phyloP scores from a whole-genome alignment of 208 protist genomes.

The Trypanosoma melophagium region DNA sequence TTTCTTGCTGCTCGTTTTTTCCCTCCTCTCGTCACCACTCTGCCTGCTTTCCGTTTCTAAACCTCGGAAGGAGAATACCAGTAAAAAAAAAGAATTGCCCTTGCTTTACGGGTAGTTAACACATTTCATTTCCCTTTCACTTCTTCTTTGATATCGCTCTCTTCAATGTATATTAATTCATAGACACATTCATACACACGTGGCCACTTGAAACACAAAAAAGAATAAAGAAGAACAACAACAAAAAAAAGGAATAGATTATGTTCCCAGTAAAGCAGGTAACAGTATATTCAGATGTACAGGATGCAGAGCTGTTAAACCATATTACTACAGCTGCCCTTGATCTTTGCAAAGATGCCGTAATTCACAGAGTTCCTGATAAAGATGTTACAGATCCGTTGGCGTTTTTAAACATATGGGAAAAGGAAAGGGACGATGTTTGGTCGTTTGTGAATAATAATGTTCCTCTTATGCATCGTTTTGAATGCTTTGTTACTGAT shows the following conservation, averaged over 20 bases:
- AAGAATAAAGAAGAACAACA: neutral
- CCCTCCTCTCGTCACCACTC: no score
- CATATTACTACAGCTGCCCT: constrained; percentile 8
- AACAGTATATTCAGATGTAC: constrained; percentile 30
- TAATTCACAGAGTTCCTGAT: neutral
- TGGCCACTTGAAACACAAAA: neutral
- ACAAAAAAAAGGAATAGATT: neutral
- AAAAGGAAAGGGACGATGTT: constrained; percentile 47
- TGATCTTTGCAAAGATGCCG: constrained; percentile 8
- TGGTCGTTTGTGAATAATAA: constrained; percentile 37
- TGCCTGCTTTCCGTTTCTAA: no score
- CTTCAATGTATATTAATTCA: neutral
- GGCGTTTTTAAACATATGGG: constrained; percentile 45
- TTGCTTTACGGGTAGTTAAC: neutral
- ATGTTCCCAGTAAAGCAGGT: constrained; percentile 17
- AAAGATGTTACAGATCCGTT: constrained; percentile 12
- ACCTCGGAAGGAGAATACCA: neutral
- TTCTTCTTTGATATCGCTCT: neutral
- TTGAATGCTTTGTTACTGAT: constrained; percentile 57
- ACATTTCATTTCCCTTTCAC: neutral
- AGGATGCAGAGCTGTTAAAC: constrained; percentile 9
- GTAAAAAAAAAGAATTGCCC: neutral
- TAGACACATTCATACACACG: neutral
- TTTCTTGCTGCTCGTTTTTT: no score
- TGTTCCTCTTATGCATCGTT: constrained; percentile 37